phyloP scores from a whole-genome alignment of 768 basidiomycete genomes.

The Lentinula aciculospora region DNA sequence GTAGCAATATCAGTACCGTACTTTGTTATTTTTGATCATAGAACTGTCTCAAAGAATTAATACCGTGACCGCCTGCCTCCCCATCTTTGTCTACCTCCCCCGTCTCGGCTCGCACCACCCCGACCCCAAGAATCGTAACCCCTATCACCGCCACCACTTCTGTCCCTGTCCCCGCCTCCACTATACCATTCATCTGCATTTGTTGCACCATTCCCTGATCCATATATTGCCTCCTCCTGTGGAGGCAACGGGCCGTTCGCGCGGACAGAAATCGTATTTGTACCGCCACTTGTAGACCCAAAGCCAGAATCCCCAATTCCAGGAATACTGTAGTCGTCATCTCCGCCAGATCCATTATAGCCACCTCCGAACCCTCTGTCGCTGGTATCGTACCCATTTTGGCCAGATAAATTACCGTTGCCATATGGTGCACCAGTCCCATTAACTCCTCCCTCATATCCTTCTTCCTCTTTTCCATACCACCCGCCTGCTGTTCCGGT shows the following conservation, averaged over 20 bases:
- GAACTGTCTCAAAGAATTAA: background rate
- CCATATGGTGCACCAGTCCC: conserved; percentile 17
- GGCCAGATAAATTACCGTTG: conserved; percentile 10
- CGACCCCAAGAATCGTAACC: conserved; percentile 27
- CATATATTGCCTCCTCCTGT: conserved; percentile 39
- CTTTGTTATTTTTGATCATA: too few relatives aligned
- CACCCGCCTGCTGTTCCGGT: conserved; percentile 23
- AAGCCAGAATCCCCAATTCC: conserved; percentile 44
- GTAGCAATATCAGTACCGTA: too few relatives aligned
- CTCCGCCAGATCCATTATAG: conserved; percentile 19
- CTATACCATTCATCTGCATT: conserved; percentile 31
- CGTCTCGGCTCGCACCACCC: conserved; percentile 24
- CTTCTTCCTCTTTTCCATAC: conserved; percentile 17
- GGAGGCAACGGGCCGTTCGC: conserved; percentile 26
- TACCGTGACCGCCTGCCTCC: background rate
- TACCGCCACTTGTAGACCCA: background rate
- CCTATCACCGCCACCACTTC: conserved; percentile 24
- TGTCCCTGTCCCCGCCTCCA: conserved; percentile 24
- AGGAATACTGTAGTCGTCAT: conserved; percentile 58
- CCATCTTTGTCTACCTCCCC: conserved; percentile 14
- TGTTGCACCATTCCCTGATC: conserved; percentile 23
- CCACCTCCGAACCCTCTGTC: conserved; percentile 10
- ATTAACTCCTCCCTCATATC: conserved; percentile 36
- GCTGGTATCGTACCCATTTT: conserved; percentile 17
- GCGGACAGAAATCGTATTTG: conserved; percentile 24